Base-by-base conservation (phyloP, 2,329 filamentous ascomycete genomes). In the Fusarium austroafricanum region DNA sequence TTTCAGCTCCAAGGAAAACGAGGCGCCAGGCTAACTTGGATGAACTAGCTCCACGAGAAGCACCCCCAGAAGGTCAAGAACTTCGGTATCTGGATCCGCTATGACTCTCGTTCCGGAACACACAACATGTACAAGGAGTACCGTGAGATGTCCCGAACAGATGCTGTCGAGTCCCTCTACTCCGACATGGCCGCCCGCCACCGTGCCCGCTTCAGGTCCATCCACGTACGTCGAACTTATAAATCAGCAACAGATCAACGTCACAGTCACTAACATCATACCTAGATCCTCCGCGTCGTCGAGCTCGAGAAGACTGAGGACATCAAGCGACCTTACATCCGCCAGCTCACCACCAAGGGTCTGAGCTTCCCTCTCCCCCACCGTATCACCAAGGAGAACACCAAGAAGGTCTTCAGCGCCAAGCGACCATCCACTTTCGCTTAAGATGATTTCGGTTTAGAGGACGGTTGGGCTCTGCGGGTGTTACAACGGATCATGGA, bases 111-210 rank as follows among this genome's bases (percentile, higher is more conserved):
- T 85, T 98, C 96, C 79, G 96, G 96, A 79, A 99, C 96, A 79
- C 96, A 99, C 94, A 99, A 99, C 92, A 99, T 99, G 96, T 99
- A 99, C 93, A 98, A 98, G 91, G 96, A 99, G 91, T 98, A 97
- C 92, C 93, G 96, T 83, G 96, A 98, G 89, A 92, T 98, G 89
- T 95, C 92, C 82, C 90, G 96, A 84, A 92, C 91, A 80, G 95
- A 96, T 76, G 96, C 96, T 75, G 95, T 98, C 79, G 92, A 98
- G 86, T 86, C 95, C 76, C 90, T 99, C 82, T 99, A 99, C 92
- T 92, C 96, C 86, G 96, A 99, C 88, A 98, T 99, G 96, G 94
- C 96, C 77, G 95, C 96, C 83, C 93, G 96, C 83, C 96, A 99
- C 90, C 94, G 79, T 76, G 91, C 96, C 80, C 93, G 96, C 80